Conservation (phyloP, 495 filamentous ascomycete species). For the Trichoderma asperelloides region DNA sequence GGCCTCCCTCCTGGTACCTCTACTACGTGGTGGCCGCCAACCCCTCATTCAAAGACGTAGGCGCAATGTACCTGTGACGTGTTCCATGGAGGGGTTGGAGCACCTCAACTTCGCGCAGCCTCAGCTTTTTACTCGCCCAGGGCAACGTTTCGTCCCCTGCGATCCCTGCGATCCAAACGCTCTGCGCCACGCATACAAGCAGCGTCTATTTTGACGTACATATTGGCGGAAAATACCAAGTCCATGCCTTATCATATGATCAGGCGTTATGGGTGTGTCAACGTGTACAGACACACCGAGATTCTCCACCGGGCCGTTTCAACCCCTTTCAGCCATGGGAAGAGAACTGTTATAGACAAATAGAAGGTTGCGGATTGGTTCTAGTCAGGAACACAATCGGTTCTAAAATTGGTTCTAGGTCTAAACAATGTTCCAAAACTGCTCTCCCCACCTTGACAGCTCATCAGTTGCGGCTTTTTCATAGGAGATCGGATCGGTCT, state of each 20-base stretch:
- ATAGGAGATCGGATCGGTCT: background rate
- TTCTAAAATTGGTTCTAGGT: conserved; percentile 5
- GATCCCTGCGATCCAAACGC: conserved; percentile 1
- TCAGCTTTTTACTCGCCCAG: background rate
- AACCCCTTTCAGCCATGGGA: background rate
- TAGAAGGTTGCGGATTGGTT: background rate
- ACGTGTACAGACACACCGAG: background rate
- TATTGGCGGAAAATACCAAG: too few species aligned
- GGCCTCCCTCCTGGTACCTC: background rate
- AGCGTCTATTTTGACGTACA: background rate
- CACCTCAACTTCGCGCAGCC: background rate
- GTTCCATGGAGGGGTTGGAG: background rate
- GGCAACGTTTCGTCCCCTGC: conserved; percentile 6
- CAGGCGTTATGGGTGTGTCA: background rate
- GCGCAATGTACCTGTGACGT: background rate
- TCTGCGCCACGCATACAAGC: background rate
- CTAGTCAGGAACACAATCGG: background rate
- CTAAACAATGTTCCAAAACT: background rate
- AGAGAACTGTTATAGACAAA: background rate
- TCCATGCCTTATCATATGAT: background rate
- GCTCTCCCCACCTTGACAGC: conserved; percentile 1
- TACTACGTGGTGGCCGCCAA: background rate
- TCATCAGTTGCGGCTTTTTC: conserved; percentile 2
- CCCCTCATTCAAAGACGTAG: background rate
- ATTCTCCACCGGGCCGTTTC: background rate